Evolutionary conservation across 1,284 basidiomycete species (phyloP).

Genomic region (Phylloporus sp.): DNA sequence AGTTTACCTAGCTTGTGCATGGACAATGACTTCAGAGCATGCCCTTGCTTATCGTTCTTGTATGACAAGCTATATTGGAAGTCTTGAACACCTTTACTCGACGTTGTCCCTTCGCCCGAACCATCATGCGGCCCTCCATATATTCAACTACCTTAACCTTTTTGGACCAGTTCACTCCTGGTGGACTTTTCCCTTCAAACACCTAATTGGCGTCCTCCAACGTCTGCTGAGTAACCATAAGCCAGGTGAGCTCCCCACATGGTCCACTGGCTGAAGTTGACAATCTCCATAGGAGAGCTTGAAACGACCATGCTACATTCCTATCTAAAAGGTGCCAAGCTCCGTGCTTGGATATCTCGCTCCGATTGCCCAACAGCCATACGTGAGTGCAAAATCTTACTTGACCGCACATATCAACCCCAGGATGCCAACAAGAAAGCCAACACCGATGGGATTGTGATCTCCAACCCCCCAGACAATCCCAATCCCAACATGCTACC

Average conservation of each 20-base stretch:
- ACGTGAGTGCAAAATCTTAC: too few species aligned
- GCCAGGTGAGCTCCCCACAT: constrained; percentile 24
- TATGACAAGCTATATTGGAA: constrained; percentile 9
- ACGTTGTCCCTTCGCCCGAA: constrained; percentile 23
- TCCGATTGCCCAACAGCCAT: constrained; percentile 10
- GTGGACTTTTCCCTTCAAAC: constrained; percentile 39
- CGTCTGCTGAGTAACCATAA: constrained; percentile 38
- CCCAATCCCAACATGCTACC: neutral
- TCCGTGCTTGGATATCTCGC: constrained; percentile 6
- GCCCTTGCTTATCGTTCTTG: constrained; percentile 1
- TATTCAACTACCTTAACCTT: constrained; percentile 31
- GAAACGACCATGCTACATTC: constrained; percentile 19
- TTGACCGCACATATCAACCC: neutral
- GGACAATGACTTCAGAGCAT: neutral
- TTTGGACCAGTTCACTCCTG: constrained; percentile 44
- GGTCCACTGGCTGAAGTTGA: neutral
- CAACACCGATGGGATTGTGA: neutral
- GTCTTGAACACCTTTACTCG: constrained; percentile 20
- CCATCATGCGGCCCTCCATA: constrained; percentile 19
- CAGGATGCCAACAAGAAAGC: neutral
- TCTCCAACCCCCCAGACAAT: neutral
- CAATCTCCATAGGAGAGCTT: constrained; percentile 24
- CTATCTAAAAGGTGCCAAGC: constrained; percentile 13
- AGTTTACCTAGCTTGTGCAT: constrained; percentile 12
- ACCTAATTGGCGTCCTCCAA: constrained; percentile 41